A percentile compares a stretch with the other conserved stretches of the same genome.
These are phyloP conservation scores for Suhomyces guaymorum DNA, from an alignment of 1,139 yeast genomes.

Conservation along the genomic window DNA sequence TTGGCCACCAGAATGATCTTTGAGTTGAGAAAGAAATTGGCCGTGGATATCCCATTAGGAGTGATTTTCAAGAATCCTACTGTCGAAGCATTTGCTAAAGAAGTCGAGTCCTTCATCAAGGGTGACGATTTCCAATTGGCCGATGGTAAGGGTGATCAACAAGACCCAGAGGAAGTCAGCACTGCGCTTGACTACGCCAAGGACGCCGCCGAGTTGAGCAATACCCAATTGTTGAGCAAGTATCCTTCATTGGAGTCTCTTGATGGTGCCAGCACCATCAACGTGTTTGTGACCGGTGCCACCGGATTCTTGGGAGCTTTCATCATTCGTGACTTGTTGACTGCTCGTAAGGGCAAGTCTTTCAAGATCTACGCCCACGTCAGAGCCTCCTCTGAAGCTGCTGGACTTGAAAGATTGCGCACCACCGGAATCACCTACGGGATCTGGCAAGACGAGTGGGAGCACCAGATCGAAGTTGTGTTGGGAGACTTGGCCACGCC, in stretches of 20 bases:
- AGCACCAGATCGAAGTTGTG: constrained; percentile 62
- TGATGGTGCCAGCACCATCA: constrained; percentile 42
- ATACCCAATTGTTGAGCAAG: constrained; percentile 42
- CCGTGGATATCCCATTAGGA: constrained; percentile 84
- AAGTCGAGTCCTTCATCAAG: constrained; percentile 57
- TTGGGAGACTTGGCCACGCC: constrained; percentile 77
- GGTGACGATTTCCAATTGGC: constrained; percentile 50
- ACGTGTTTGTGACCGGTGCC: constrained; percentile 88
- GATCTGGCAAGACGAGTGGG: constrained; percentile 71
- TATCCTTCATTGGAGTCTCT: constrained; percentile 34
- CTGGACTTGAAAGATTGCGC: constrained; percentile 75
- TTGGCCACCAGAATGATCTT: constrained; percentile 97
- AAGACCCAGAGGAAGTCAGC: constrained; percentile 18
- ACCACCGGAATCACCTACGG: constrained; percentile 85
- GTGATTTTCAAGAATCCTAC: constrained; percentile 89
- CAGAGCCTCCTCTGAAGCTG: constrained; percentile 68
- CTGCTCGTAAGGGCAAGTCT: constrained; percentile 38
- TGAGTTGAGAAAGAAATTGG: constrained; percentile 75
- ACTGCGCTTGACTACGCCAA: constrained; percentile 57
- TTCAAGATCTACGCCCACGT: constrained; percentile 83
- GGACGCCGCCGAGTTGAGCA: constrained; percentile 67
- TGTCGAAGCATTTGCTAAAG: constrained; percentile 71
- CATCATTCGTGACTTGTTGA: constrained; percentile 72
- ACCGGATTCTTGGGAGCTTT: constrained; percentile 97
- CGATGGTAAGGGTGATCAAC: constrained; percentile 27